phyloP scores from a whole-genome alignment of 371 early-diverging fungal species.

The Lichtheimia corymbifera region DNA sequence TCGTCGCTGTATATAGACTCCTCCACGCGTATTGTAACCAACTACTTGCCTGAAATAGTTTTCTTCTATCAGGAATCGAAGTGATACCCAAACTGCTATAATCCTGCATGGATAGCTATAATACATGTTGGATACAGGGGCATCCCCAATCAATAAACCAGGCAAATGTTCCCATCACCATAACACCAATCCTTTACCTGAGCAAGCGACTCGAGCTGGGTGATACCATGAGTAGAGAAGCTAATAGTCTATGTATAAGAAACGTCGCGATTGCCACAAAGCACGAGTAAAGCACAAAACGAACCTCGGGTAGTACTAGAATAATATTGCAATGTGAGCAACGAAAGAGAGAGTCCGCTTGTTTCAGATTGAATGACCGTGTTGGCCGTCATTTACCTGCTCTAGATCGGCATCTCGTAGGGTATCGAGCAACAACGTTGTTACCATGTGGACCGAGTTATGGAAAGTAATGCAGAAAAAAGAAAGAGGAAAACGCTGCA shows the following conservation, averaged over 20 bases:
- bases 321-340: not conserved
- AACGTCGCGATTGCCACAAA: not conserved
- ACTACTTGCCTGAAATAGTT: slow-evolving; percentile 50
- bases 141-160: not conserved
- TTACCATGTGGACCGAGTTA: slow-evolving; percentile 11
- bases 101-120: slow-evolving; percentile 80
- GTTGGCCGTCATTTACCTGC: slow-evolving; percentile 12
- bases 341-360: not conserved
- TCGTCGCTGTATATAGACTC: not conserved
- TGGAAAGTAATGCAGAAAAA: slow-evolving; percentile 3
- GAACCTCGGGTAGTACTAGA: slow-evolving; percentile 17
- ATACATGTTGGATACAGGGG: not conserved
- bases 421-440: slow-evolving; percentile 24
- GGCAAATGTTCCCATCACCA: not conserved
- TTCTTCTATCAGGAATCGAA: slow-evolving; percentile 76
- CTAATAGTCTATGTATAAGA: slow-evolving; percentile 18
- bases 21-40: not conserved
- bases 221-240: slow-evolving; percentile 65
- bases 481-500: slow-evolving; percentile 2
- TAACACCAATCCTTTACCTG: slow-evolving; percentile 39
- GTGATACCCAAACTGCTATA: slow-evolving; percentile 78
- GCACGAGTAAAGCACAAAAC: not conserved
- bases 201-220: slow-evolving; percentile 57
- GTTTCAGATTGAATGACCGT: not conserved
- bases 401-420: slow-evolving; percentile 26